Evolutionary conservation across 2,329 filamentous ascomycete genomes (phyloP), one percentile per base, ranked within the genome.

Genomic region (Neonectria coccinea): DNA sequence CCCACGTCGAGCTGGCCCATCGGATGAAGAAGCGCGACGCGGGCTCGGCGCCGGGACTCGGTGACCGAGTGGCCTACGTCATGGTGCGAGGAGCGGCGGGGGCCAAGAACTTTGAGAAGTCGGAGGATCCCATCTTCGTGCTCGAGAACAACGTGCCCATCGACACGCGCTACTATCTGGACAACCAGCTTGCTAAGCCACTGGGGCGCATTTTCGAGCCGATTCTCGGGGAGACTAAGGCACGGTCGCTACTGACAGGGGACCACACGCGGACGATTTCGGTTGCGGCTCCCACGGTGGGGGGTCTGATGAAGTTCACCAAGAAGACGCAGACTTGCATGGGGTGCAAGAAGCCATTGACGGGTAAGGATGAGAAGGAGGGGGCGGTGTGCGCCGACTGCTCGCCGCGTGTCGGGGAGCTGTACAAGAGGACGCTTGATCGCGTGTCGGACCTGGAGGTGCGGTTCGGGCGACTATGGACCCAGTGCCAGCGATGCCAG

Each of bases 301-400:
- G 96, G 61, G 96, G 96, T 0, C 84, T 99, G 68, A 99, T 99
- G 96, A 97, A 97, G 81, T 99, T 98, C 77, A 88, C 96, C 36
- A 97, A 97, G 83, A 97, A 97, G 84, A 99, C 96, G 3, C 90
- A 94, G 81, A 98, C 96, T 0, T 99, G 96, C 79, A 97, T 99
- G 92, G 96, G 94, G 4, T 99, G 96, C 88, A 99, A 98, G 86
- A 97, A 97, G 79, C 96, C 96, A 4, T 85, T 99, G 54, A 89
- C 88, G 7, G 89, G 89, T 64, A 92, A 92, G 71, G 87, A 92
- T 50, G 95, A 97, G 80, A 89, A 86, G 70, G 88, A 87, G 5
- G 95, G 95, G 5, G 96, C 97, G 0, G 93, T 98, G 14, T 99
- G 96, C 78, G 86, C 88, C 16, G 89, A 97, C 78, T 97, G 96